Conservation (phyloP, 176 grass and related monocot genomes). For the Juncus effusus region DNA sequence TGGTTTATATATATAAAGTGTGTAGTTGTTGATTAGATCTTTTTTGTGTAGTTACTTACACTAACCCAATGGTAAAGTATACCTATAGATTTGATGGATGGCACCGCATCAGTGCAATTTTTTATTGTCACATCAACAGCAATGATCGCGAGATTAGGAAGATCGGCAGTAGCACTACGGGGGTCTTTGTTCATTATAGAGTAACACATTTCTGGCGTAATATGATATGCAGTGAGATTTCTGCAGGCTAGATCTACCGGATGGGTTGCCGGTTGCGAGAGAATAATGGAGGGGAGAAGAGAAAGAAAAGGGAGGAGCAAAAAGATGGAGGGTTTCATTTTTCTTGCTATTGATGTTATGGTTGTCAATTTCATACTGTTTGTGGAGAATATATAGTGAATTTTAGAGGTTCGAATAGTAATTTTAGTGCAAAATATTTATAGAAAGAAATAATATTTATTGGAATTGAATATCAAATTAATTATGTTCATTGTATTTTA, state of each 20-base stretch:
- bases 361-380: not conserved
- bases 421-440: too few relatives aligned
- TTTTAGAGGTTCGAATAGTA: too few relatives aligned
- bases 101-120: not conserved
- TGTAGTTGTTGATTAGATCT: too few relatives aligned
- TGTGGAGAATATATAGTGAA: too few relatives aligned
- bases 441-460: too few relatives aligned
- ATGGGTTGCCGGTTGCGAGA: not conserved
- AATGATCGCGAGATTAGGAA: not conserved
- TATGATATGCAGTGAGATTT: not conserved
- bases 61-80: too few relatives aligned
- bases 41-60: too few relatives aligned
- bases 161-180: not conserved
- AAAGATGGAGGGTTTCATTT: not conserved
- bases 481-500: too few relatives aligned
- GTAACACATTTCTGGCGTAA: not conserved
- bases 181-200: not conserved
- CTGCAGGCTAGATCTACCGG: constrained; percentile 5
- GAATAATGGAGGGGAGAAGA: not conserved
- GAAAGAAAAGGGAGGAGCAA: not conserved
- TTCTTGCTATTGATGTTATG: not conserved
- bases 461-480: too few relatives aligned
- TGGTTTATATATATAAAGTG: too few relatives aligned
- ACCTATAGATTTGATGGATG: too few relatives aligned
- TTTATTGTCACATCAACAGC: not conserved